phyloP scores from a whole-genome alignment of 257 asterid species.

The Lycium barbarum region DNA sequence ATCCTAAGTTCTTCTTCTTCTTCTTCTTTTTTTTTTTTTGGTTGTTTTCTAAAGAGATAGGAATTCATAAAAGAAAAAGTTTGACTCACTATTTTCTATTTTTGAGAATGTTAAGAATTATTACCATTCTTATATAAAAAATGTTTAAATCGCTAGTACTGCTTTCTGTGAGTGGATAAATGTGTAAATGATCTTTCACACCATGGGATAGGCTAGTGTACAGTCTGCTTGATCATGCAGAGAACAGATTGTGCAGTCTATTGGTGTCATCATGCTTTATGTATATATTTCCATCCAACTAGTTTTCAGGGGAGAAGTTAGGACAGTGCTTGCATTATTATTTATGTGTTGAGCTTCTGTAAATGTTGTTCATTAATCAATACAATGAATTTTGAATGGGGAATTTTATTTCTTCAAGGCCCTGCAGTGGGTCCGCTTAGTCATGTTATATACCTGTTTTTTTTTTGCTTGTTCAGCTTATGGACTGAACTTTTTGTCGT shows the following conservation, averaged over 20 bases:
- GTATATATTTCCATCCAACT: not conserved
- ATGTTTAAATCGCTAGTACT: slow-evolving; percentile 18
- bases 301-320: not conserved
- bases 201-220: not conserved
- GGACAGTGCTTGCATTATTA: not conserved
- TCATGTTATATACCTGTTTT: not conserved
- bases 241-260: not conserved
- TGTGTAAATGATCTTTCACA: not conserved
- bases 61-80: not conserved
- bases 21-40: not conserved
- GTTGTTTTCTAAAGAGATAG: not conserved
- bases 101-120: not conserved
- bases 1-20: not conserved
- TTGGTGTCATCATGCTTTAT: slow-evolving; percentile 4
- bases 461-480: slow-evolving; percentile 3
- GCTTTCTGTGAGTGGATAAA: slow-evolving; percentile 23
- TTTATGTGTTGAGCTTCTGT: not conserved
- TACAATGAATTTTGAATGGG: not conserved
- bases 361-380: not conserved
- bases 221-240: not conserved
- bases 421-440: slow-evolving; percentile 3
- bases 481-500: not conserved
- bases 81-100: not conserved
- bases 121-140: not conserved
- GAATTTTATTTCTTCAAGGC: not conserved